Percentiles rank a stretch among this genome's conserved stretches.
Conservation (phyloP, 805 yeast species). For the Pichia nakasei region DNA sequence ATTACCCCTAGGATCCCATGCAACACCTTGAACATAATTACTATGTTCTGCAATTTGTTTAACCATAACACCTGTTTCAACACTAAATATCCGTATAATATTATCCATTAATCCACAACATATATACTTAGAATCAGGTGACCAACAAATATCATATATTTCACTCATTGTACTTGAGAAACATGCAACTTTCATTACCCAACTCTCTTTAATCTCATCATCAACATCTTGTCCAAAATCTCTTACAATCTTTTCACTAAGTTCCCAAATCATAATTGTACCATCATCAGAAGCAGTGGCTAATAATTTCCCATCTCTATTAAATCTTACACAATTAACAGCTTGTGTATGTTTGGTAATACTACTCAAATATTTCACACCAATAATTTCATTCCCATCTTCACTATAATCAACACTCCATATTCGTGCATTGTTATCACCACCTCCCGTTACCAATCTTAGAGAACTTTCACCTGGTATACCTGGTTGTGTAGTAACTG, state of each 20-base stretch:
- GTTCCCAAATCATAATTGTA: slow-evolving; percentile 70
- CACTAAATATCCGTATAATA: slow-evolving; percentile 58
- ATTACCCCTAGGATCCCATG: slow-evolving; percentile 86
- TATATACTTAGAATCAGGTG: slow-evolving; percentile 69
- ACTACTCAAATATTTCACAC: slow-evolving; percentile 72
- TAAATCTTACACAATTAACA: slow-evolving; percentile 82
- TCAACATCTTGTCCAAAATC: slow-evolving; percentile 52
- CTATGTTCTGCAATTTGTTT: slow-evolving; percentile 61
- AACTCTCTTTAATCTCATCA: slow-evolving; percentile 58
- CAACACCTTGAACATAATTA: slow-evolving; percentile 92
- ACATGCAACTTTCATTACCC: slow-evolving; percentile 57
- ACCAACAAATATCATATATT: slow-evolving; percentile 89
- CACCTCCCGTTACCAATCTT: slow-evolving; percentile 85
- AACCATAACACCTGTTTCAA: slow-evolving; percentile 46
- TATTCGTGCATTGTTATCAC: slow-evolving; percentile 78
- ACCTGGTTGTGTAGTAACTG: slow-evolving; percentile 52
- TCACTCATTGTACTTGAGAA: slow-evolving; percentile 55
- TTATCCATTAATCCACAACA: slow-evolving; percentile 94
- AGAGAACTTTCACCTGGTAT: slow-evolving; percentile 17
- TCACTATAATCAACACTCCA: slow-evolving; percentile 25
- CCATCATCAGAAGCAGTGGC: slow-evolving; percentile 98
- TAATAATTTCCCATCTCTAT: slow-evolving; percentile 54
- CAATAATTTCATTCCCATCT: slow-evolving; percentile 17
- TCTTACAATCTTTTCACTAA: slow-evolving; percentile 41
- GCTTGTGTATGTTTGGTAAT: slow-evolving; percentile 88